Conservation (phyloP, 495 filamentous ascomycete genomes). For the Penicillium canescens region DNA sequence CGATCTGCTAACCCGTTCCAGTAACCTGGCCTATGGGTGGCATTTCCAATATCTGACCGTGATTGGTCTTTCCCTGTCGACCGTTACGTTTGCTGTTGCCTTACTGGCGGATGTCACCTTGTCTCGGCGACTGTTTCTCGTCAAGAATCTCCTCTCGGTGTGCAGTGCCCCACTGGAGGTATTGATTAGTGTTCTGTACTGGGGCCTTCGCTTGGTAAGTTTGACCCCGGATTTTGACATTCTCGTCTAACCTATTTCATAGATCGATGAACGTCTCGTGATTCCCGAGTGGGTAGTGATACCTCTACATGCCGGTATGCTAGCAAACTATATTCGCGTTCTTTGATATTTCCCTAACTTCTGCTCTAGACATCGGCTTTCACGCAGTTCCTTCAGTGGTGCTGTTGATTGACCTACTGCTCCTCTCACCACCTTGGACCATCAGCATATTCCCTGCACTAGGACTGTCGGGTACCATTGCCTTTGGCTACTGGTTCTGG, state of each 20-base stretch:
- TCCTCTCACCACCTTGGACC: slow-evolving; percentile 82
- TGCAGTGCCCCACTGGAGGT: slow-evolving; percentile 78
- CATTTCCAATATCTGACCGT: slow-evolving; percentile 86
- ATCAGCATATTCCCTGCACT: slow-evolving; percentile 61
- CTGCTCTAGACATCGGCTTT: slow-evolving; percentile 66
- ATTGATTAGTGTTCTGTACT: slow-evolving; percentile 83
- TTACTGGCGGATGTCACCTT: slow-evolving; percentile 75
- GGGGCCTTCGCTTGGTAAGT: slow-evolving; percentile 60
- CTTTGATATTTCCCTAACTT: not conserved
- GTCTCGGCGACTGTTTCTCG: slow-evolving; percentile 61
- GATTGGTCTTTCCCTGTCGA: slow-evolving; percentile 70
- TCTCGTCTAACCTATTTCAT: slow-evolving; percentile 9
- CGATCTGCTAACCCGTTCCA: slow-evolving; percentile 24
- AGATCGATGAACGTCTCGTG: slow-evolving; percentile 68
- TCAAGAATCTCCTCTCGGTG: slow-evolving; percentile 74
- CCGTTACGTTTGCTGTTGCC: slow-evolving; percentile 66
- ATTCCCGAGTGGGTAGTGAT: slow-evolving; percentile 51
- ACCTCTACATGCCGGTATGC: slow-evolving; percentile 44
- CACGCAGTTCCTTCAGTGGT: slow-evolving; percentile 76
- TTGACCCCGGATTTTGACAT: slow-evolving; percentile 3
- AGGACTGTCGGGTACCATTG: slow-evolving; percentile 60
- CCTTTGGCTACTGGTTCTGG: slow-evolving; percentile 85
- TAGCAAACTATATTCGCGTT: not conserved
- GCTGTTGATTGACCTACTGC: slow-evolving; percentile 68
- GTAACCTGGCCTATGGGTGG: slow-evolving; percentile 75